phyloP scores from a whole-genome alignment of 1,284 basidiomycete genomes.

The Apiotrichum gamsii region DNA sequence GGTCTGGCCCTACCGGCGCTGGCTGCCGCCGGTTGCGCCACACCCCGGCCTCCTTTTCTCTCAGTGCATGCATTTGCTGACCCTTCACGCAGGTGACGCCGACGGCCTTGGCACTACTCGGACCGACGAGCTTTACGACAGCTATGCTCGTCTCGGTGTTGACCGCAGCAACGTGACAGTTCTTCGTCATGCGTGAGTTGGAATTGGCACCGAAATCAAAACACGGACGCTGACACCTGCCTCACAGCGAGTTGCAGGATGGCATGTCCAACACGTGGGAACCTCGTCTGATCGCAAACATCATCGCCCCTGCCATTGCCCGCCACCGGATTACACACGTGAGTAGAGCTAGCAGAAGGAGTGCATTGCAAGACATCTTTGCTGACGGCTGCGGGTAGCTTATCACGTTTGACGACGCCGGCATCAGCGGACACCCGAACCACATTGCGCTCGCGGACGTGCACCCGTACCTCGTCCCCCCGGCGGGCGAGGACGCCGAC shows the following conservation, averaged over 20 bases:
- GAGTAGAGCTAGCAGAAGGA: no score
- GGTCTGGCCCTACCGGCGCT: no score
- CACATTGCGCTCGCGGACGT: constrained; percentile 70
- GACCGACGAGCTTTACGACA: constrained; percentile 59
- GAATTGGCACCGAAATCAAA: no score
- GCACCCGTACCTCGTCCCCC: constrained; percentile 22
- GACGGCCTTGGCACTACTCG: constrained; percentile 69
- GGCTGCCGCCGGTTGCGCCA: no score
- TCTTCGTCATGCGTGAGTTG: constrained; percentile 64
- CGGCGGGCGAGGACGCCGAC: constrained; percentile 3
- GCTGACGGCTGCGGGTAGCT: constrained; percentile 53
- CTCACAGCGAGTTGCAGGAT: constrained; percentile 50
- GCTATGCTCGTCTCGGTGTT: constrained; percentile 68
- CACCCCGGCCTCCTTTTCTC: no score
- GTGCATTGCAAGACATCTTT: no score
- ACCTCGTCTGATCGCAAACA: constrained; percentile 54
- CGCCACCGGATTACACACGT: background rate
- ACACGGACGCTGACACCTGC: constrained; percentile 1
- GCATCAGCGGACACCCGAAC: constrained; percentile 84
- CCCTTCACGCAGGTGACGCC: constrained; percentile 56
- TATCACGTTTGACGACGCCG: constrained; percentile 78
- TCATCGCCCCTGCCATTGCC: constrained; percentile 50
- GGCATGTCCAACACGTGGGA: constrained; percentile 64
- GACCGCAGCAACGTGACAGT: constrained; percentile 54
- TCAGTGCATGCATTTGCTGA: no score